These are phyloP conservation scores for Remersonia thermophila DNA, from an alignment of 2,329 filamentous ascomycete genomes.

Conservation along the genomic window DNA sequence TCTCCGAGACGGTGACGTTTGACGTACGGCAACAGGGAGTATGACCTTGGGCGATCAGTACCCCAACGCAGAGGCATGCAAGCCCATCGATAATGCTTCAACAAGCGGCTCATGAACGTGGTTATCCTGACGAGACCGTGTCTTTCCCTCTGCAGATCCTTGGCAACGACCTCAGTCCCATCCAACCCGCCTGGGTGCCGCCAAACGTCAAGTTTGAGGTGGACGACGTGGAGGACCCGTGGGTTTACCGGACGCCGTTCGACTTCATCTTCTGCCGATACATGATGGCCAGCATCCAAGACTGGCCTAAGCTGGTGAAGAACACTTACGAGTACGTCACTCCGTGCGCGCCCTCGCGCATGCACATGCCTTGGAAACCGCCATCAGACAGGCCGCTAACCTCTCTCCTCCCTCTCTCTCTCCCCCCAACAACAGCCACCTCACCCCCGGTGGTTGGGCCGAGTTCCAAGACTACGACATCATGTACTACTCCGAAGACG, in stretches of 20 bases:
- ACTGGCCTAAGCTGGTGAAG: conserved; percentile 20
- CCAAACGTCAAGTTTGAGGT: conserved; percentile 26
- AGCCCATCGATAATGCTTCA: background rate
- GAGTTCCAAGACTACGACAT: conserved; percentile 23
- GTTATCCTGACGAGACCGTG: too few species aligned
- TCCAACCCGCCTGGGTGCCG: conserved; percentile 21
- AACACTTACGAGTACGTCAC: conserved; percentile 17
- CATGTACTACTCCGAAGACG: conserved; percentile 21
- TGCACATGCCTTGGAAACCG: too few species aligned
- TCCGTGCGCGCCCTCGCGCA: background rate
- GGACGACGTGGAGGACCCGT: conserved; percentile 24
- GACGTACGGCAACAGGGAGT: conserved; percentile 20
- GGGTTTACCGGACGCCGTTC: conserved; percentile 16
- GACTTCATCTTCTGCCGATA: conserved; percentile 28
- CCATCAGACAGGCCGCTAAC: too few species aligned
- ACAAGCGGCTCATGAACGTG: too few species aligned
- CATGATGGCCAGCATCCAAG: conserved; percentile 23
- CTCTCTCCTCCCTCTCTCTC: background rate
- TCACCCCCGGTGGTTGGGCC: conserved; percentile 25
- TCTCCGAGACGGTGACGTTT: too few species aligned
- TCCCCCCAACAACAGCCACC: conserved; percentile 20
- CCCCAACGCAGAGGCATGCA: conserved; percentile 14
- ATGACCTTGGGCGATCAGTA: conserved; percentile 26
- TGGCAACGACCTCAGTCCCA: conserved; percentile 22
- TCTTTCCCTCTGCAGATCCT: too few species aligned